Evolutionary conservation across 1,139 yeast species (phyloP), one percentile per base, ranked within the genome.

Genomic region (Magnusiomyces tetraspermus): DNA sequence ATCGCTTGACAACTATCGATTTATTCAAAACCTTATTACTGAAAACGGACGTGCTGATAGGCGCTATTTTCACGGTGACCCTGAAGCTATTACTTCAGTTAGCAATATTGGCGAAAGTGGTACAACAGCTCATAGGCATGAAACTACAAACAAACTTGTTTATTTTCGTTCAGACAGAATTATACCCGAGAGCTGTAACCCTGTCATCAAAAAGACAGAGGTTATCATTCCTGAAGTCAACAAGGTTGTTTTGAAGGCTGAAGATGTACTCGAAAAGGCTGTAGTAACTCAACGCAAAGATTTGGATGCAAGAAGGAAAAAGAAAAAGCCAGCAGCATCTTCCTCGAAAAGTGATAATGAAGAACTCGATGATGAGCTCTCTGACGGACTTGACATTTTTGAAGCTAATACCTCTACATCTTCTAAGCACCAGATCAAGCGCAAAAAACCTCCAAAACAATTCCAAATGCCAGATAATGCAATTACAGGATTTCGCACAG

Each of bases 401-500:
- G 38, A 33, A 15, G 10, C 38, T 33, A 17, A 33, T 13, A 33
- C 17, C 10, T 15, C 38, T 10, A 13, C n/a, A 13, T 4, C 38
- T 15, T 10, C 10, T 33, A 24, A 26, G 23, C 21, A 30, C 33
- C 24, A 33, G 38, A 15, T 30, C 49, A 33, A 48, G 46, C 31
- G 37, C 2, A 24, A 26, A n/a, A 42, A 48, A 19, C 26, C 31
- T 26, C 24, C 19, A 10, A 54, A 54, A 22, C 67, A 69, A 52
- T 86, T 86, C 60, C 80, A 80, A 65, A 82, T 86, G 87, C 96
- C 96, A 0, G 90, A 84, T 59, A 76, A 82, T 63, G 95, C 81
- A 2, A 78, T 76, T 36, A 76, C 83, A 0, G 94, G 94, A 0
- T 86, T 88, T 60, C 71, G 74, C 43, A 71, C 73, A 17, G 92